Evolutionary conservation across 805 yeast genomes (phyloP).

Genomic region (Clavispora santaluciae): DNA sequence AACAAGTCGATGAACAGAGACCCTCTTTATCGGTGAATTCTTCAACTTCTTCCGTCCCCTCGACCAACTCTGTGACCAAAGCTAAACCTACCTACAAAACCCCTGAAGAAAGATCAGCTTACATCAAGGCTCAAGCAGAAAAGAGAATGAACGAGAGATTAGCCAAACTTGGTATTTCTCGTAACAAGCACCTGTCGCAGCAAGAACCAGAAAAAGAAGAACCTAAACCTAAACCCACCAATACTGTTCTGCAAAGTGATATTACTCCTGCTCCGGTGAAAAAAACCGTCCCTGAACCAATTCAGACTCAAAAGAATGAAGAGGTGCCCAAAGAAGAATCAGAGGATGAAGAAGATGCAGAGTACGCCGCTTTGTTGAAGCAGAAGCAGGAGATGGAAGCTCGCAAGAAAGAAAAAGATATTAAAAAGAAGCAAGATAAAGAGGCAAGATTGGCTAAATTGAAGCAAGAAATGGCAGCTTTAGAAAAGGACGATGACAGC

Average conservation of each 20-base stretch:
- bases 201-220: slow-evolving; percentile 12
- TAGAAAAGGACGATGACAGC: slow-evolving; percentile 28
- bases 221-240: slow-evolving; percentile 2
- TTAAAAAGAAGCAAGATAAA: slow-evolving; percentile 52
- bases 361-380: slow-evolving; percentile 45
- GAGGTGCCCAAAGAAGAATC: slow-evolving; percentile 18
- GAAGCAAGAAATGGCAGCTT: slow-evolving; percentile 55
- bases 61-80: slow-evolving; percentile 16
- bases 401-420: slow-evolving; percentile 37
- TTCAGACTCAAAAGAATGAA: neutral
- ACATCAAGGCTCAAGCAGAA: slow-evolving; percentile 72
- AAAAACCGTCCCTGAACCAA: slow-evolving; percentile 4
- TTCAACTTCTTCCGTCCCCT: slow-evolving; percentile 4
- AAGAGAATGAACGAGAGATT: slow-evolving; percentile 77
- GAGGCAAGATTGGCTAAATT: slow-evolving; percentile 56
- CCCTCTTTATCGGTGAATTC: slow-evolving; percentile 6
- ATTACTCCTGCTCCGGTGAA: slow-evolving; percentile 4
- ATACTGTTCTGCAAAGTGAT: slow-evolving; percentile 5
- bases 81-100: slow-evolving; percentile 31
- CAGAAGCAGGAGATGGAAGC: slow-evolving; percentile 42
- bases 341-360: slow-evolving; percentile 41
- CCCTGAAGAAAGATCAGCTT: slow-evolving; percentile 70
- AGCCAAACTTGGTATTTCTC: slow-evolving; percentile 70
- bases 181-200: slow-evolving; percentile 24
- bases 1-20: too few relatives aligned